Conservation (phyloP, 805 yeast species). For the Ogataea pilisensis region DNA sequence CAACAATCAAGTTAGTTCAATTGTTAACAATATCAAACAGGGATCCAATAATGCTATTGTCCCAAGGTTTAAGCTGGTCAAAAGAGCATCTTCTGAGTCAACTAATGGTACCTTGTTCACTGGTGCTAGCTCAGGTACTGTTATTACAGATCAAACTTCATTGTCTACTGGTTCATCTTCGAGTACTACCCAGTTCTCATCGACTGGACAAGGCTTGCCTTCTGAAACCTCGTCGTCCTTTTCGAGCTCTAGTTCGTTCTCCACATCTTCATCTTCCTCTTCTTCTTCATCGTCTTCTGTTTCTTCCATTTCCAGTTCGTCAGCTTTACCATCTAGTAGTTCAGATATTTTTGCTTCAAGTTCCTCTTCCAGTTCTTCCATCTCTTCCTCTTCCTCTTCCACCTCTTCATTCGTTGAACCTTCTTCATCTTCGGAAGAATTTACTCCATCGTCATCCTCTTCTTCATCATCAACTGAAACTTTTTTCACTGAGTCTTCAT, state of each 20-base stretch:
- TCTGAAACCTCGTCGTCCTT: too few relatives aligned
- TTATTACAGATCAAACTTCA: too few relatives aligned
- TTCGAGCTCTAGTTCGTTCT: too few relatives aligned
- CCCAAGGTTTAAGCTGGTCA: constrained; percentile 25
- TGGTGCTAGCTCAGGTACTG: neutral
- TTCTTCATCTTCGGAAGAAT: constrained; percentile 2
- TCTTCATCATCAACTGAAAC: constrained; percentile 4
- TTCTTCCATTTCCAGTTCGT: too few relatives aligned
- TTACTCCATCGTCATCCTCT: constrained; percentile 5
- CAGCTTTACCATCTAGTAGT: constrained; percentile 6
- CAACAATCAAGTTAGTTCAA: constrained; percentile 15
- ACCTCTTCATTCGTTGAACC: constrained; percentile 2
- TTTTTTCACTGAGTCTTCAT: neutral
- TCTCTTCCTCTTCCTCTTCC: constrained; percentile 3
- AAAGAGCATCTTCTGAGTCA: constrained; percentile 14
- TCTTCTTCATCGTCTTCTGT: too few relatives aligned
- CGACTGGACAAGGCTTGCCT: too few relatives aligned
- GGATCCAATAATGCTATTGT: constrained; percentile 24
- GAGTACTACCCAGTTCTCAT: too few relatives aligned
- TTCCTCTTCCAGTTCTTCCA: constrained; percentile 8
- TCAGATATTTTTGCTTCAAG: too few relatives aligned
- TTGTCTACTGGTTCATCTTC: too few relatives aligned
- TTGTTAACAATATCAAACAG: constrained; percentile 21
- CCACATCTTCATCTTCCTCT: too few relatives aligned
- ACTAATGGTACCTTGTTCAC: neutral